Evolutionary conservation across 192 early-diverging fungal species (phyloP).

Genomic region (Gaertneriomyces sp.): DNA sequence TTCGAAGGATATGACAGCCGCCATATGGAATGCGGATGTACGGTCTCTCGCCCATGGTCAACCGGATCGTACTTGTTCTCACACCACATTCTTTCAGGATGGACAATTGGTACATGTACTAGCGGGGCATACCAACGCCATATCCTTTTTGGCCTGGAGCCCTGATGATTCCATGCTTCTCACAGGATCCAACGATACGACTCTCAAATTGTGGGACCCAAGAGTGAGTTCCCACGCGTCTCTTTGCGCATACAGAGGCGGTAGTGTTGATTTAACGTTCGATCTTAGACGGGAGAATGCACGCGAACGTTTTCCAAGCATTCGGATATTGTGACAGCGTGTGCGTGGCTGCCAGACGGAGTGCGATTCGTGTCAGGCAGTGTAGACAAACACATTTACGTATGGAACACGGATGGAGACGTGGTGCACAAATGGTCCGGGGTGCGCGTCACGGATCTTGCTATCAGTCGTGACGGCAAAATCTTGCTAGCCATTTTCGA

Average conservation of each 20-base stretch:
- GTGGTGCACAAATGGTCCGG: constrained; percentile 60
- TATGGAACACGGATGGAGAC: constrained; percentile 66
- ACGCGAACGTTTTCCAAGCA: constrained; percentile 64
- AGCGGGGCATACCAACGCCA: constrained; percentile 64
- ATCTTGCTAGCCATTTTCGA: constrained; percentile 65
- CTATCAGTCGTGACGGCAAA: constrained; percentile 56
- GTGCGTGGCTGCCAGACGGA: constrained; percentile 85
- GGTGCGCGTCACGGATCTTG: constrained; percentile 60
- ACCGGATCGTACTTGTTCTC: constrained; percentile 2
- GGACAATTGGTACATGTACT: constrained; percentile 50
- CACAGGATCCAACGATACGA: constrained; percentile 76
- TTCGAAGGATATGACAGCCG: constrained; percentile 81
- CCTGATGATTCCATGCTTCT: constrained; percentile 75
- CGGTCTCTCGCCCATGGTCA: constrained; percentile 1
- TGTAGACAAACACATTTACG: constrained; percentile 68
- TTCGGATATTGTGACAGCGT: constrained; percentile 73
- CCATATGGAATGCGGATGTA: constrained; percentile 81
- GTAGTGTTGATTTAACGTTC: neutral
- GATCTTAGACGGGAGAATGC: constrained; percentile 54
- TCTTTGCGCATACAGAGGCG: neutral
- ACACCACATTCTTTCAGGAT: constrained; percentile 38
- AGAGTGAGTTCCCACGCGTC: constrained; percentile 19
- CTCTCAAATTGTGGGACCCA: constrained; percentile 79
- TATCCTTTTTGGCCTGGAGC: constrained; percentile 88
- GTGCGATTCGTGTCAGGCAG: constrained; percentile 81